phyloP scores from a whole-genome alignment of 2,329 filamentous ascomycete genomes.

The Sporothrix brasiliensis region DNA sequence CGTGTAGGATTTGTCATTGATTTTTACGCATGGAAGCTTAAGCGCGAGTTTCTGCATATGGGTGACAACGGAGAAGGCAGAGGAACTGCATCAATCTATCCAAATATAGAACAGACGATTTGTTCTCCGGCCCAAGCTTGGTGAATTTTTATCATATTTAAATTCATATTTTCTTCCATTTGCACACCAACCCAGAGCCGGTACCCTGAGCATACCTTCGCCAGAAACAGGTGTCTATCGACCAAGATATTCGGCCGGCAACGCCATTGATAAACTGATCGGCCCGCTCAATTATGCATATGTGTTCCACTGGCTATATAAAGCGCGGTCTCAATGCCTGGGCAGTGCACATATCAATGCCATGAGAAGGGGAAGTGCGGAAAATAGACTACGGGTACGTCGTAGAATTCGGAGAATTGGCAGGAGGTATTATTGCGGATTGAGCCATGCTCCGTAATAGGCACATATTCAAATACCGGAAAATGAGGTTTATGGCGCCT shows the following conservation, averaged over 20 bases:
- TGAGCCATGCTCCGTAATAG: neutral
- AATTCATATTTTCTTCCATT: neutral
- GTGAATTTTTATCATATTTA: neutral
- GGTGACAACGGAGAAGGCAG: neutral
- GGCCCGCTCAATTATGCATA: conserved; percentile 20
- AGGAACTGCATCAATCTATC: neutral
- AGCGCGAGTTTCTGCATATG: neutral
- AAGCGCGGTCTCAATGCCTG: neutral
- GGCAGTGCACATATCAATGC: conserved; percentile 5
- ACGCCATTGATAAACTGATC: neutral
- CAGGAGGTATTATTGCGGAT: neutral
- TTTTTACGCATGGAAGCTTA: conserved; percentile 4
- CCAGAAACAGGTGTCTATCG: neutral
- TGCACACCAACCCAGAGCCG: too few species aligned
- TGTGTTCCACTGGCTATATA: conserved; percentile 2
- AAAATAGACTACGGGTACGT: neutral
- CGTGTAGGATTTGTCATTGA: conserved; percentile 13
- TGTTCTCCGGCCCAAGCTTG: neutral
- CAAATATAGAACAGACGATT: neutral
- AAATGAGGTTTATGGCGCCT: neutral
- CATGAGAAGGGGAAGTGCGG: neutral
- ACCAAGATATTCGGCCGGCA: neutral
- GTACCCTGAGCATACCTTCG: too few species aligned
- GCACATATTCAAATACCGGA: neutral
- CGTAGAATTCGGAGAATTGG: neutral